Percentiles rank a stretch among this genome's conserved stretches.
Evolutionary conservation across 1,284 basidiomycete species (phyloP).

Genomic region (Sporisorium reilianum): DNA sequence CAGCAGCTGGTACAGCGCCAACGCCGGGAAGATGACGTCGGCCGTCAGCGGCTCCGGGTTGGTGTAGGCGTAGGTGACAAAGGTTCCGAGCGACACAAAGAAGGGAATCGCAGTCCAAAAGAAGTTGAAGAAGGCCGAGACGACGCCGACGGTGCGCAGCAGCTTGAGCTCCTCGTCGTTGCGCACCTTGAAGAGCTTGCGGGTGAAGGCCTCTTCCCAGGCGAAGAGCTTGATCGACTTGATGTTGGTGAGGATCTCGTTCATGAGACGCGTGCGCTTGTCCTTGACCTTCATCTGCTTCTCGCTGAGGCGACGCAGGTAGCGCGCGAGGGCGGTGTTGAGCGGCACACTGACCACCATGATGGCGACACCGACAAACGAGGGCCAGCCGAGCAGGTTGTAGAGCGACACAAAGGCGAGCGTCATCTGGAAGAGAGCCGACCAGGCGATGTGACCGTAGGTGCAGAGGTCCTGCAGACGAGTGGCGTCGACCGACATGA

Average conservation of each 20-base stretch:
- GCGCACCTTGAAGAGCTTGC: conserved; percentile 79
- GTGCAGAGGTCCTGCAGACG: conserved; percentile 89
- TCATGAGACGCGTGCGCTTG: conserved; percentile 70
- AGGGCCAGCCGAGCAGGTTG: conserved; percentile 81
- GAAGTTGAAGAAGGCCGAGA: conserved; percentile 79
- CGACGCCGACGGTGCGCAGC: conserved; percentile 80
- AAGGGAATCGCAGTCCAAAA: conserved; percentile 79
- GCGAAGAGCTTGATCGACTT: conserved; percentile 67
- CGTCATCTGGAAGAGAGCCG: conserved; percentile 74
- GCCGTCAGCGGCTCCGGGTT: conserved; percentile 76
- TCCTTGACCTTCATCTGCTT: conserved; percentile 92
- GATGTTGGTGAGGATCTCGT: conserved; percentile 67
- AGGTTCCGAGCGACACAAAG: conserved; percentile 85
- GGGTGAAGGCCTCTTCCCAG: conserved; percentile 70
- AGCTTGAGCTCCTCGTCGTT: conserved; percentile 79
- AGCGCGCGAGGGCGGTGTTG: conserved; percentile 81
- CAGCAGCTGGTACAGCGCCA: conserved; percentile 72
- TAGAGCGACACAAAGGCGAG: conserved; percentile 75
- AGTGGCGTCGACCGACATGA: conserved; percentile 91
- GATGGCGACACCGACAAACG: conserved; percentile 84
- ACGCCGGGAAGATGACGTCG: conserved; percentile 71
- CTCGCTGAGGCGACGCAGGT: conserved; percentile 79
- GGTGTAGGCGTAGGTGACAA: conserved; percentile 81
- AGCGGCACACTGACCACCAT: conserved; percentile 77
- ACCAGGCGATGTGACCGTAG: conserved; percentile 82